Base-by-base conservation (phyloP, 768 basidiomycete species). In the Thelephora ganbajun region DNA sequence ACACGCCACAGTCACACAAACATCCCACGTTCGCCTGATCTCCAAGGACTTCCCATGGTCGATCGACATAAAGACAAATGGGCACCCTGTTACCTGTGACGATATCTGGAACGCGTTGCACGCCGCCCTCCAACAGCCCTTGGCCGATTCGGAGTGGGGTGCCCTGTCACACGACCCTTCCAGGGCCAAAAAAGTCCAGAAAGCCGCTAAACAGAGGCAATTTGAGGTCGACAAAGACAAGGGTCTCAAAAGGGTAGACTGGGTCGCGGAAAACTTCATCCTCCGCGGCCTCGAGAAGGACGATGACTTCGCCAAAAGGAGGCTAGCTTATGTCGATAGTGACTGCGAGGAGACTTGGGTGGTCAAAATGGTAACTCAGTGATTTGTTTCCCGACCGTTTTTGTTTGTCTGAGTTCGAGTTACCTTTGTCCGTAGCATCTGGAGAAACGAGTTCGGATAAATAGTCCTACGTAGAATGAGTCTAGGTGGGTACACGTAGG, bases 91-190 rank as follows among this genome's bases (percentile, higher is more conserved):
- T 42, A 77, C 77, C 1, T 77, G 75, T 50, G 66, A 69, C 43
- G 66, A 67, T 16, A 62, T 84, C 4, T 80, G 80, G 66, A 71
- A 74, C 26, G 73, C 68, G 2, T 35, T 84, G 16, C 63, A 75
- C 48, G 53, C 61, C 5, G 54, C 59, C 43, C 62, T 85, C 22
- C 75, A 81, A 44, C 63, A 73, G 43, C 69, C 68, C 6, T 65
- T 85, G 16, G 69, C 52, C 1, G 79, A 83, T 50, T 79, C 79
- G 3, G 83, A 84, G 54, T 84, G 82, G 80, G 79, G 76, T 0
- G 61, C 78, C 42, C 63, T 75, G 14, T 56, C 69, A 5, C 56
- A 48, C 22, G 70, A 76, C 41, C 68, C 68, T 59, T 66, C 68
- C 48, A 58, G 56, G 50, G 64, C 59, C 46, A 71, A 71, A 52